Base-by-base conservation (phyloP, 306 rosid genomes). In the Quercus rubra region DNA sequence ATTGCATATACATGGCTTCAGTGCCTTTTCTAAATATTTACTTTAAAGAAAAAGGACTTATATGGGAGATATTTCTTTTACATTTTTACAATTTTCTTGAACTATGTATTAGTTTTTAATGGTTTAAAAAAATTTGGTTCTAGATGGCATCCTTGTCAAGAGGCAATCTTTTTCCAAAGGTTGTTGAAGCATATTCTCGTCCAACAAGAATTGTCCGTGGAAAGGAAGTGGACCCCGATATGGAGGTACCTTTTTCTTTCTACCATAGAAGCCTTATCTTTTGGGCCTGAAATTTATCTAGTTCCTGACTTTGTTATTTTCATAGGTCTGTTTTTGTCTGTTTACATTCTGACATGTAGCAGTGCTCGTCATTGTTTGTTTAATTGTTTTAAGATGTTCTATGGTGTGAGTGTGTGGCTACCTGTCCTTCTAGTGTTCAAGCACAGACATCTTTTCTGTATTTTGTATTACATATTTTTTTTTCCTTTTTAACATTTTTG, bases 161-260 rank as follows among this genome's bases (percentile, higher is more conserved):
- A 74, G 91, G 92, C 55, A 20, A 74, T 70, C 90, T 90, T 83
- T 87, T 92, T 70, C 87, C 92, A 30, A 94, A 87, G 82, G 90
- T 94, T 41, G 88, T 92, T 70, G 99, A 94, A 87, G 97, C 97
- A 70, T 94, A 92, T 91, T 91, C 97, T 68, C 86, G 97, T 35
- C 99, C 99, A 6, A 91, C 97, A 15, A 91, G 99, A 91, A 94
- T 94, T 84, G 97, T 91, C 55, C 94, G 94, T 17, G 99, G 97
- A 75, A 94, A 92, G 88, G 90, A 92, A 33, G 80, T 81, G 56
- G 87, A 85, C 75, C 66, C 84, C 75, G 70, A 88, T 70, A 33
- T 21, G 23, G 87, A 91, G 99, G 98, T 92, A 86, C 54, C 10
- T 6, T 19, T 56, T 75, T 43, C 20, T 23, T 74, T 79, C 70